Base-by-base conservation (phyloP, 2,329 filamentous ascomycete genomes). In the Hypocrella siamensis region DNA sequence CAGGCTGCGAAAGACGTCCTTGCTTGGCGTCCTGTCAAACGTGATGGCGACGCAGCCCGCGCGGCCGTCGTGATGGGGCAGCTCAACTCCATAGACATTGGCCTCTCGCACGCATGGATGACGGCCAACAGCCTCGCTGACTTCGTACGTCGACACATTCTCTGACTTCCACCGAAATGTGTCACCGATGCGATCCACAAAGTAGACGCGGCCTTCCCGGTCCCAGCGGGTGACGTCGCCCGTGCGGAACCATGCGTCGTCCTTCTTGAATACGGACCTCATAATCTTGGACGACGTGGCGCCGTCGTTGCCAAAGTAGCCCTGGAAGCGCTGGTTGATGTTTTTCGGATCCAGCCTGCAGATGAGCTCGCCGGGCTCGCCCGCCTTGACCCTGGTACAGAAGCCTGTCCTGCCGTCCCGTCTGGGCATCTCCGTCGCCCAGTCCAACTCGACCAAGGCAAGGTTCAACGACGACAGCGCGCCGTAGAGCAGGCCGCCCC, bases 161-260 rank as follows among this genome's bases (percentile, higher is more conserved):
- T 88, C 80, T 31, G 75, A 76, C 58, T 90, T 83, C 79, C 79
- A 84, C 30, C 79, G 70, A 57, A 78, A 84, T 0, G 79, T 83
- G 46, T 84, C 79, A 34, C 79, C 79, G 38, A 84, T 77, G 30
- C 79, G 75, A 54, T 93, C 85, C 35, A 75, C 72, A 57, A 93
- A 93, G 59, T 67, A 90, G 49, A 75, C 69, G 3, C 75, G 63
- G 5, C 83, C 82, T 35, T 90, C 75, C 1, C 39, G 36, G 40
- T 85, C 79, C 57, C 67, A 70, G n/a, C 75, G 65, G 19, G 90
- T 57, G 14, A 90, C 65, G 45, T 93, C 85, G n/a, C 85, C 85
- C 0, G 81, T 79, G 17, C 83, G 73, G 61, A 85, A 92, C 63
- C 74, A 93, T 0, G 73, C 76, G 46, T 93, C 85, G 11, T 79